Percentiles rank a stretch among this genome's conserved stretches.
Evolutionary conservation across 768 basidiomycete species (phyloP).

Genomic region (Heimioporus sp.): DNA sequence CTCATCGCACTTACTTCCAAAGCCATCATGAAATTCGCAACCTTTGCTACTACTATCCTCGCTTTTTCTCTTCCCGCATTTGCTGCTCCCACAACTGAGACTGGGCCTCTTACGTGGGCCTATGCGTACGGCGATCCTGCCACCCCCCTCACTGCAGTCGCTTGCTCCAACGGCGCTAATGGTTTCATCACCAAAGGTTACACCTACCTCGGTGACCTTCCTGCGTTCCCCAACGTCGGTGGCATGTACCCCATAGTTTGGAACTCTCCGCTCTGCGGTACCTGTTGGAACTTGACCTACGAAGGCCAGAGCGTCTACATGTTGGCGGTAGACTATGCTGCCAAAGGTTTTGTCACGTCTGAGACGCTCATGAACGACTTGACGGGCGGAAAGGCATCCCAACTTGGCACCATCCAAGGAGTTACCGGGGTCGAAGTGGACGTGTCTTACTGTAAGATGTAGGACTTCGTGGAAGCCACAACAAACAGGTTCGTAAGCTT

Average conservation of each 20-base stretch:
- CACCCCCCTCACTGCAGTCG: constrained; percentile 16
- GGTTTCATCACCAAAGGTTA: constrained; percentile 32
- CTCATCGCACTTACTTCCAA: too few species aligned
- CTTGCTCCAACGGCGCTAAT: constrained; percentile 34
- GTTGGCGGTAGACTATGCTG: constrained; percentile 29
- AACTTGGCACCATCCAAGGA: constrained; percentile 43
- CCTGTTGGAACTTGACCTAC: constrained; percentile 32
- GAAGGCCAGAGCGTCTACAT: constrained; percentile 10
- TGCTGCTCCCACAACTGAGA: background rate
- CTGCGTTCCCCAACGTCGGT: constrained; percentile 31
- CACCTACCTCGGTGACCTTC: constrained; percentile 32
- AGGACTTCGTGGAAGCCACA: too few species aligned
- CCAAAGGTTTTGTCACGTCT: constrained; percentile 46
- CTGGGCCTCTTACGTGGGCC: constrained; percentile 26
- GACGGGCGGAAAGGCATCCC: constrained; percentile 44
- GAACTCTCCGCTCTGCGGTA: constrained; percentile 31
- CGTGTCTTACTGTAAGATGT: constrained; percentile 46
- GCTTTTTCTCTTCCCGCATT: constrained; percentile 16
- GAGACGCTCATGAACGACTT: constrained; percentile 51
- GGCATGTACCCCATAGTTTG: constrained; percentile 32
- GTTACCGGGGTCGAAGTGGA: constrained; percentile 44
- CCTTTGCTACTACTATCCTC: constrained; percentile 8
- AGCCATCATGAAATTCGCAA: constrained; percentile 25
- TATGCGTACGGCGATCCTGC: constrained; percentile 27
- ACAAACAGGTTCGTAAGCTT: too few species aligned